Evolutionary conservation across 2,329 filamentous ascomycete species (phyloP).

Genomic region (Penicillium sp.): DNA sequence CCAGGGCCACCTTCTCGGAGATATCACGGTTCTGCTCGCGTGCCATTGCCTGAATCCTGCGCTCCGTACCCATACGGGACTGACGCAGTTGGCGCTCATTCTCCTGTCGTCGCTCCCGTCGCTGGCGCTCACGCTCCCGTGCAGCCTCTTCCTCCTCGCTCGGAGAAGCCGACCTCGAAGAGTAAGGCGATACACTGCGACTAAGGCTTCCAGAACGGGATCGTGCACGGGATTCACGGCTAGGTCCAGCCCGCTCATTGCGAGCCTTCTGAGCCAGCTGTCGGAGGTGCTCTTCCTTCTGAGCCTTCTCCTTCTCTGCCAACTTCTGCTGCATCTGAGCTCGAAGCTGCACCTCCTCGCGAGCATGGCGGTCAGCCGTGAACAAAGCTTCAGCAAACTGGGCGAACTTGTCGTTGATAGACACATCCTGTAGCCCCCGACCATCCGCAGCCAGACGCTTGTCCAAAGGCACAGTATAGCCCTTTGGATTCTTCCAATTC

Average conservation of each 20-base stretch:
- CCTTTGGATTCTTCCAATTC: constrained; percentile 99
- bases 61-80: constrained; percentile 91
- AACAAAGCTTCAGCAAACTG: constrained; percentile 93
- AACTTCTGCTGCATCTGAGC: constrained; percentile 93
- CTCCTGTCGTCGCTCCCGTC: constrained; percentile 74
- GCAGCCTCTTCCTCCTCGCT: constrained; percentile 66
- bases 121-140: constrained; percentile 71
- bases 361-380: constrained; percentile 88
- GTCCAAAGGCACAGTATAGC: constrained; percentile 92
- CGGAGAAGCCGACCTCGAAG: constrained; percentile 47
- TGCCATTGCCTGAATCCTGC: constrained; percentile 86
- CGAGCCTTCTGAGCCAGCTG: constrained; percentile 86
- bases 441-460: constrained; percentile 94
- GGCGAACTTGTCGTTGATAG: constrained; percentile 98
- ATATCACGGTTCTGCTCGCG: constrained; percentile 96
- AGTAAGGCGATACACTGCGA: constrained; percentile 45
- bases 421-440: constrained; percentile 83
- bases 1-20: constrained; percentile 91
- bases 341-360: constrained; percentile 91
- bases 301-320: constrained; percentile 91
- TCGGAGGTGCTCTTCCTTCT: constrained; percentile 90
- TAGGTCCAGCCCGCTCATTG: constrained; percentile 65
- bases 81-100: constrained; percentile 87
- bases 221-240: constrained; percentile 45
- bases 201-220: constrained; percentile 47